A percentile compares a stretch with the other conserved stretches of the same genome.
Evolutionary conservation across 2,329 filamentous ascomycete species (phyloP).

Genomic region (Curvularia lunata): DNA sequence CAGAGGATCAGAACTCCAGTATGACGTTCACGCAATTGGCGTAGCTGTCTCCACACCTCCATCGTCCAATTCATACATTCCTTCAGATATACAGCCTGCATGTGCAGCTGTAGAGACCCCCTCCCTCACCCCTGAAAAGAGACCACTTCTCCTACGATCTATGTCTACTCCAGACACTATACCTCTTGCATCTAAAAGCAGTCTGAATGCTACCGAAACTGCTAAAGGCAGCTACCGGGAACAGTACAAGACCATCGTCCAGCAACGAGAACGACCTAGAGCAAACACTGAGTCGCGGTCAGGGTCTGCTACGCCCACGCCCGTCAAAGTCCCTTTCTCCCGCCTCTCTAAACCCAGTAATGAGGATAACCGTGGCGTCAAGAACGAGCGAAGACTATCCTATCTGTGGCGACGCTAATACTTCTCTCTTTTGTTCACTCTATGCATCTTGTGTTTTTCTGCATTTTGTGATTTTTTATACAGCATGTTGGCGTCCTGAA

Average conservation of each 20-base stretch:
- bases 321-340: constrained; percentile 17
- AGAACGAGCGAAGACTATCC: constrained; percentile 23
- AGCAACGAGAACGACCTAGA: constrained; percentile 13
- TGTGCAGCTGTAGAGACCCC: constrained; percentile 2
- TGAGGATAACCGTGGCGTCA: constrained; percentile 14
- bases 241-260: constrained; percentile 21
- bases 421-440: neutral
- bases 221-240: constrained; percentile 20
- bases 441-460: neutral
- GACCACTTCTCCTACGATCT: constrained; percentile 1
- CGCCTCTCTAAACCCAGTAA: constrained; percentile 8
- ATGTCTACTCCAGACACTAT: constrained; percentile 1
- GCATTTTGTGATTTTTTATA: neutral
- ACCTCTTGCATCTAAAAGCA: neutral
- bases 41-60: constrained; percentile 23
- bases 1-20: neutral
- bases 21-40: constrained; percentile 16
- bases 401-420: constrained; percentile 19
- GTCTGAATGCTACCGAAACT: constrained; percentile 7
- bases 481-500: constrained; percentile 3
- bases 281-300: neutral
- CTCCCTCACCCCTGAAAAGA: constrained; percentile 8
- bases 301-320: constrained; percentile 2
- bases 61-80: constrained; percentile 9
- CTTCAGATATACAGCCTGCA: constrained; percentile 1